Evolutionary conservation across 2,329 filamentous ascomycete genomes (phyloP).

Genomic region (Aspergillus fischeri): DNA sequence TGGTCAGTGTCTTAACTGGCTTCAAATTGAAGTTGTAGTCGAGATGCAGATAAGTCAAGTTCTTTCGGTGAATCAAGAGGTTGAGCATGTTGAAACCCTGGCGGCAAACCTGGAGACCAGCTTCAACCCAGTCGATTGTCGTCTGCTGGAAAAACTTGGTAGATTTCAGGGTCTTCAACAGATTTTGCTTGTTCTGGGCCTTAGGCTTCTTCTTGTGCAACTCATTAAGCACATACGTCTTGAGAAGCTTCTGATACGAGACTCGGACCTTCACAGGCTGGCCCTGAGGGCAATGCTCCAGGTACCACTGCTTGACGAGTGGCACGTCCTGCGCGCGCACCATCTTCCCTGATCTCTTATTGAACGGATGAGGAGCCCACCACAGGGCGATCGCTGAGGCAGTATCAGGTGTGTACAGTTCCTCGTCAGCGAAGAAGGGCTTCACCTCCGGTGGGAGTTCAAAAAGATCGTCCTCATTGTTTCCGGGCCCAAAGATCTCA

Average conservation of each 20-base stretch:
- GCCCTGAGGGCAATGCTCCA: slow-evolving; percentile 86
- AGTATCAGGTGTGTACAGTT: slow-evolving; percentile 84
- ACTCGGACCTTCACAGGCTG: slow-evolving; percentile 96
- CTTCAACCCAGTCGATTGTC: slow-evolving; percentile 98
- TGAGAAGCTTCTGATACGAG: slow-evolving; percentile 95
- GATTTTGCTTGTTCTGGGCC: slow-evolving; percentile 88
- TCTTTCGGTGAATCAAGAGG: slow-evolving; percentile 94
- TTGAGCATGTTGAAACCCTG: slow-evolving; percentile 99
- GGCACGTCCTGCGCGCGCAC: slow-evolving; percentile 96
- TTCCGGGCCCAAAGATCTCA: slow-evolving; percentile 79
- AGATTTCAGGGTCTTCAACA: slow-evolving; percentile 83
- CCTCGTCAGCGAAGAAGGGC: slow-evolving; percentile 86
- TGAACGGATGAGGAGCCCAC: slow-evolving; percentile 98
- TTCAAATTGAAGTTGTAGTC: slow-evolving; percentile 99
- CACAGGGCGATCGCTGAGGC: slow-evolving; percentile 87
- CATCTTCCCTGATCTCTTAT: slow-evolving; percentile 91
- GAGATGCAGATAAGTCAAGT: slow-evolving; percentile 94
- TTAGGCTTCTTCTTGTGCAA: slow-evolving; percentile 94
- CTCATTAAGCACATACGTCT: slow-evolving; percentile 94
- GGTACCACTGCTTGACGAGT: slow-evolving; percentile 95
- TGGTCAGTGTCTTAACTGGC: slow-evolving; percentile 96
- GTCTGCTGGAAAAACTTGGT: slow-evolving; percentile 99
- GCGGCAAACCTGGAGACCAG: slow-evolving; percentile 93
- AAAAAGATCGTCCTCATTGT: slow-evolving; percentile 80
- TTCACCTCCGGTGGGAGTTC: slow-evolving; percentile 73